Evolutionary conservation across 768 basidiomycete species (phyloP), one percentile per base, ranked within the genome.

Genomic region (Royoungia palumana): DNA sequence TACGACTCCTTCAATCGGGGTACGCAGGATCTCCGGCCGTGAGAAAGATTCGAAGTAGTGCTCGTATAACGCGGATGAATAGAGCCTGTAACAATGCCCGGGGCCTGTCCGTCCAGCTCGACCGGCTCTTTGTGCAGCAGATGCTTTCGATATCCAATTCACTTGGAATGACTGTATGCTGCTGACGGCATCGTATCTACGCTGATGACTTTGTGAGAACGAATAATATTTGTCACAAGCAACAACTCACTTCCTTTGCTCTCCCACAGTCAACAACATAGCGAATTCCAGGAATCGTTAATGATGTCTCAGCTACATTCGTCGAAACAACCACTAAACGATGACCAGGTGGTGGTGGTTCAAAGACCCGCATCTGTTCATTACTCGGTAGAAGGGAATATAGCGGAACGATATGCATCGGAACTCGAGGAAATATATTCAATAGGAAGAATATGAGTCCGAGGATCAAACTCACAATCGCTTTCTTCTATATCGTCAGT

Each of bases 261-360:
- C 94, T 79, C 5, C 95, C 95, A 59, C 88, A 88, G 64, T 99
- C 95, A 24, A 99, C 83, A n/a, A 99, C 95, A 68, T 99, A 99
- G 14, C 90, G 87, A 59, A 99, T 94, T 6, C 89, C 90, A 21
- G 95, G 95, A 50, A 99, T 99, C 0, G 95, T 98, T 27, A 98
- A 73, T 7, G 95, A 96, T 0, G 95, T 98, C 66, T 98, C 95
- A 1, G 95, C 95, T 22, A 97, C 87, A 64, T 98, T 97, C 2
- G 95, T 98, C 2, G 95, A 83, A 6, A 99, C 85, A 14, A 98
- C 92, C 13, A 98, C 94, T 4, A 99, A 76, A 30, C 96, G 88
- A 50, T 75, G 72, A 6, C 85, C 89, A 5, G 74, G 68, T 5
- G 96, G 96, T 12, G 94, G 92, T 1, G 85, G 74, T 50, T 84